Evolutionary conservation across 148 eudicot species (phyloP), one percentile per base, ranked within the genome.

Genomic region (Chenopodium album): DNA sequence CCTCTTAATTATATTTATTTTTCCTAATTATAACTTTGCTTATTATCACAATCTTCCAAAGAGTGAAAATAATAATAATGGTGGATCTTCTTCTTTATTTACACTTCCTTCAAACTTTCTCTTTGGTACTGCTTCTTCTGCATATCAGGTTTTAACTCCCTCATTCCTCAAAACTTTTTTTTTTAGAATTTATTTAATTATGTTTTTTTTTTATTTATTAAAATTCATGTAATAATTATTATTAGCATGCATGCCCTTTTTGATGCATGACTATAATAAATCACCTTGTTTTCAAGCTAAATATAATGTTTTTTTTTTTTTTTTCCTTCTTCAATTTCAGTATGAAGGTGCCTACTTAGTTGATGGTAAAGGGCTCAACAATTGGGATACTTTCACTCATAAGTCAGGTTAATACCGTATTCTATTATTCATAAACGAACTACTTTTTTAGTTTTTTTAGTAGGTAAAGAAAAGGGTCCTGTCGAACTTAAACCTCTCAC

Each of bases 381-480:
- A 91, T 79, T 92, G 97, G 94, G 97, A 92, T 88, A 78, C 85
- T 66, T 92, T 91, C 79, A 82, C 94, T 52, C 97, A 92, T 63
- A 80, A 34, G 64, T 78, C 90, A 77, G 92, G 92, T 90, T 69
- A 83, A 31, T 31, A 31, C 32, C 32, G 32, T 31, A 31, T 31
- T 31, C 2, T 1, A 31, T 31, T 31, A 31, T 31, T 31, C 32
- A 2, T 31, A 31, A 1, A 31, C 32, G 32, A 31, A 31, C 32
- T 31, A 31, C 32, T 31, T 31, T 31, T 31, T 31, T 31, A 31
- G 2, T 31, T 31, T 31, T 31, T 31, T 31, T 31, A 31, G 2
- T 31, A 31, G 32, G 32, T 31, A 31, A 1, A 31, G 32, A 31
- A 31, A 31, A 31, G 32, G 2, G 32, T 31, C 2, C 0, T 31